Percentiles rank a stretch among this genome's conserved stretches.
phyloP scores from a whole-genome alignment of 2,329 filamentous ascomycete species.

The Karstenula rhodostoma region DNA sequence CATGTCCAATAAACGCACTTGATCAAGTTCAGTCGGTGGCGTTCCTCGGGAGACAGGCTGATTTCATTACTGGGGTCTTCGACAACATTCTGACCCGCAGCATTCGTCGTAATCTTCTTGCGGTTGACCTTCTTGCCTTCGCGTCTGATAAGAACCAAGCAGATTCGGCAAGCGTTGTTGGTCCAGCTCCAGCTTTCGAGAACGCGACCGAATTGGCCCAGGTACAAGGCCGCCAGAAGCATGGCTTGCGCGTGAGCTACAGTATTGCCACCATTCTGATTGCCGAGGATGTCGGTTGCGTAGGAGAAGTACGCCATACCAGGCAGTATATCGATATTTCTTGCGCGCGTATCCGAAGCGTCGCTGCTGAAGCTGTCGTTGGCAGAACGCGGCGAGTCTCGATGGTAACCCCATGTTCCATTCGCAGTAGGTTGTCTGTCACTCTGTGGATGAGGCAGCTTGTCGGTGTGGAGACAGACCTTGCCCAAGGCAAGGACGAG shows the following conservation, averaged over 20 bases:
- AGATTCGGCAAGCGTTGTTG: constrained; percentile 65
- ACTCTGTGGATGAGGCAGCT: constrained; percentile 65
- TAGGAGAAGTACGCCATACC: constrained; percentile 90
- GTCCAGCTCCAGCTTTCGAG: constrained; percentile 84
- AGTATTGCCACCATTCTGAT: constrained; percentile 78
- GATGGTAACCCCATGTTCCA: constrained; percentile 33
- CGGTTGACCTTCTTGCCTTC: constrained; percentile 4
- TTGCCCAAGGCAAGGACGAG: constrained; percentile 86
- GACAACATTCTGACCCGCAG: constrained; percentile 31
- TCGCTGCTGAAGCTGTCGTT: constrained; percentile 47
- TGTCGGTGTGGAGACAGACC: constrained; percentile 68
- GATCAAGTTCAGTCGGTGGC: constrained; percentile 51
- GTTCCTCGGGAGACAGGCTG: constrained; percentile 32
- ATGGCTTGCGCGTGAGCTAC: constrained; percentile 85
- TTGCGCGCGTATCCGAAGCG: constrained; percentile 40
- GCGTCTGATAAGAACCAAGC: constrained; percentile 72
- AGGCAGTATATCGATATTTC: constrained; percentile 85
- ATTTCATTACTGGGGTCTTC: constrained; percentile 18
- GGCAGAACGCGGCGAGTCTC: constrained; percentile 50
- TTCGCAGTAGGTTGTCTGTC: constrained; percentile 45
- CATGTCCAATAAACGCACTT: constrained; percentile 89
- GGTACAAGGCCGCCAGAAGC: constrained; percentile 85
- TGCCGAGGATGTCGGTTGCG: constrained; percentile 85
- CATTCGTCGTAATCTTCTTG: constrained; percentile 34
- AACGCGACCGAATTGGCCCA: constrained; percentile 85